Percentiles rank a stretch among this genome's conserved stretches.
Evolutionary conservation across 768 basidiomycete species (phyloP).

Genomic region (Boletus rubroflammeus): DNA sequence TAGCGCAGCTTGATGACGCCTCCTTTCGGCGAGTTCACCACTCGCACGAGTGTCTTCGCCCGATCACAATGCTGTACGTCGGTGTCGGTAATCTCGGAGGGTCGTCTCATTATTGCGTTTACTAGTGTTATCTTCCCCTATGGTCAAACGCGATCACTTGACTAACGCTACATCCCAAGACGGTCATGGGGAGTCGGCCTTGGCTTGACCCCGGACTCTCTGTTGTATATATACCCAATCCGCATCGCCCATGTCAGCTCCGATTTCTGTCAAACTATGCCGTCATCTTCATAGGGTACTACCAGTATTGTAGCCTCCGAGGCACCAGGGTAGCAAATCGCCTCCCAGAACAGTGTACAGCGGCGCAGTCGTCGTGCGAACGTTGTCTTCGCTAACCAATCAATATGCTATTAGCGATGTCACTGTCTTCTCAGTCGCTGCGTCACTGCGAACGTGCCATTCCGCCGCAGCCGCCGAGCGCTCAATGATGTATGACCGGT

Average conservation of each 20-base stretch:
- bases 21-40: not conserved
- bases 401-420: not conserved
- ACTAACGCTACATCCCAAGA: not conserved
- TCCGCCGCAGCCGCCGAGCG: not conserved
- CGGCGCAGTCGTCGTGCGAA: not conserved
- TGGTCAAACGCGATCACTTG: not conserved
- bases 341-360: not conserved
- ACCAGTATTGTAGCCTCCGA: conserved; percentile 4
- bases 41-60: not conserved
- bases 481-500: not conserved
- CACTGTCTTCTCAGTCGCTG: not conserved
- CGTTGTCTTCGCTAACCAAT: not conserved
- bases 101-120: too few relatives aligned
- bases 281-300: conserved; percentile 23
- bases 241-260: not conserved
- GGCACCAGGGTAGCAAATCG: conserved; percentile 2
- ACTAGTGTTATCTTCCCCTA: not conserved
- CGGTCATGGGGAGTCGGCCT: not conserved
- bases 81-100: too few relatives aligned
- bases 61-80: not conserved
- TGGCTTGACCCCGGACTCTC: conserved; percentile 17
- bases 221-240: not conserved
- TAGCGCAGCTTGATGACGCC: not conserved
- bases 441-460: not conserved
- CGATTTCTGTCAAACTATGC: not conserved